These are phyloP conservation scores for Pneumocystis canis DNA, from an alignment of 1,139 yeast genomes.

Conservation along the genomic window DNA sequence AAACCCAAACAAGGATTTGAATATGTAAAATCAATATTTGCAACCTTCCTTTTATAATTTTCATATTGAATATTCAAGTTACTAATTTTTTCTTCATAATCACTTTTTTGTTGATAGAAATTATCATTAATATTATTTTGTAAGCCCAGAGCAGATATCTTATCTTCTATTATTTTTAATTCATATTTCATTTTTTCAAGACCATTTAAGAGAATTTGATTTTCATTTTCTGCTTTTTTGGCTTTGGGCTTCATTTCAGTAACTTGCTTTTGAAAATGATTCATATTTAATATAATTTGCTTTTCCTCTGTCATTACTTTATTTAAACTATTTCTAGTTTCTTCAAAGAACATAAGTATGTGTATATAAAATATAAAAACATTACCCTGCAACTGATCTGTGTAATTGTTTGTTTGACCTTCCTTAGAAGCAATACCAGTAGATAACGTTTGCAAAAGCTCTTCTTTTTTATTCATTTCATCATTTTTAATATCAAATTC, in stretches of 20 bases:
- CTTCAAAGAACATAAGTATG: constrained; percentile 17
- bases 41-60: constrained; percentile 45
- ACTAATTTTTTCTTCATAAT: constrained; percentile 25
- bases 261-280: constrained; percentile 43
- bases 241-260: constrained; percentile 39
- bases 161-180: constrained; percentile 30
- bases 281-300: constrained; percentile 45
- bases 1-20: constrained; percentile 50
- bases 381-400: constrained; percentile 40
- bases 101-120: constrained; percentile 17
- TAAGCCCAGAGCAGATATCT: constrained; percentile 45
- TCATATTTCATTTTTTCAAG: constrained; percentile 33
- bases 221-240: constrained; percentile 41
- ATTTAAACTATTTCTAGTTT: constrained; percentile 44
- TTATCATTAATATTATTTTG: constrained; percentile 28
- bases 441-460: constrained; percentile 62
- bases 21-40: constrained; percentile 66
- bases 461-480: constrained; percentile 53
- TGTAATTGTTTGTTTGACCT: constrained; percentile 64
- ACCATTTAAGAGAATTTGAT: constrained; percentile 30
- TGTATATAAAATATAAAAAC: not conserved
- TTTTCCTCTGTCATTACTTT: constrained; percentile 44
- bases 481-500: constrained; percentile 34
- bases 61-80: constrained; percentile 40
- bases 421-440: constrained; percentile 88